Base-by-base conservation (phyloP, 116 monocot genomes). In the Iris pallida region DNA sequence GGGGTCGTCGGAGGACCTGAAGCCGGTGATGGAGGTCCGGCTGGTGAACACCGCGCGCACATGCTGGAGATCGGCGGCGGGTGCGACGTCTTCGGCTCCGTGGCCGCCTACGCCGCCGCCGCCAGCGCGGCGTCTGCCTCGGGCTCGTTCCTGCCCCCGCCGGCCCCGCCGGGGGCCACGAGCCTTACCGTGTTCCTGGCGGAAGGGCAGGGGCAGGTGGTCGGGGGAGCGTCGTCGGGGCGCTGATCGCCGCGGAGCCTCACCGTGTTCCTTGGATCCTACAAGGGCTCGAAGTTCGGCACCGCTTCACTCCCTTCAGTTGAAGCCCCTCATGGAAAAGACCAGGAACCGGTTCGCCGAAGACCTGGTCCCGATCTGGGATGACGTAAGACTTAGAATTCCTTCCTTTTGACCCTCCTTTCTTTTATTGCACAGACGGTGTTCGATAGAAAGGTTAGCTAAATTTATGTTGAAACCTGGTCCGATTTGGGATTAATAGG, bases 101-200 rank as follows among this genome's bases (percentile, higher is more conserved):
- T n/a, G n/a, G n/a, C n/a, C n/a, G n/a, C n/a, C n/a, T n/a, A n/a
- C n/a, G n/a, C n/a, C n/a, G n/a, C n/a, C n/a, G n/a, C n/a, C n/a
- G n/a, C n/a, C n/a, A n/a, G n/a, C n/a, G n/a, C n/a, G n/a, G n/a
- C n/a, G n/a, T 95, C 40, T 88, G 91, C 3, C n/a, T n/a, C n/a
- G n/a, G 95, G 95, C 2, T 95, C 95, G 1, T 95, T 95, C 69
- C 86, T 95, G 0, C 95, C 95, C 2, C 95, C 91, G 4, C 95
- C 95, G 5, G 95, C 95, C 0, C 95, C 95, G 5, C 95, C 95
- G 4, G 84, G 95, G 0, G 95, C 95, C 7, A 95, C 95, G 2
- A 88, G 86, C 74, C 79, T 95, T 70, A 81, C 88, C 17, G 67
- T 91, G 30, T 95, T 91, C 67, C 76, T 91, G 4, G 88, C 88